Conservation (phyloP, 352 stramenopile species). For the Globisporangium carolinianum region DNA sequence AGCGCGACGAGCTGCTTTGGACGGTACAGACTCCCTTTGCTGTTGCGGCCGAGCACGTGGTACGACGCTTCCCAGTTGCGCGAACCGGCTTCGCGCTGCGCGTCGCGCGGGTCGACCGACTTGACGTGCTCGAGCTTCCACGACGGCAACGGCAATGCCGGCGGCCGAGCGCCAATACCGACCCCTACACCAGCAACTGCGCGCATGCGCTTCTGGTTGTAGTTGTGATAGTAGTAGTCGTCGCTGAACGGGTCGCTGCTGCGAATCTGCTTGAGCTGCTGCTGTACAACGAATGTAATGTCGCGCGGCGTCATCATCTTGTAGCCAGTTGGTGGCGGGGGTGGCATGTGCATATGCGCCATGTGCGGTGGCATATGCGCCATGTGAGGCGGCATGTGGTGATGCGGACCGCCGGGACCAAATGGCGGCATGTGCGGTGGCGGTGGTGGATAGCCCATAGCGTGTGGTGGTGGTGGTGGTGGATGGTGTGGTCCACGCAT, state of each 20-base stretch:
- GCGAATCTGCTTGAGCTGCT: conserved; percentile 82
- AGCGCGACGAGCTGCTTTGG: conserved; percentile 67
- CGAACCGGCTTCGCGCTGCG: conserved; percentile 56
- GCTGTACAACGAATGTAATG: conserved; percentile 81
- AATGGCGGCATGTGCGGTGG: conserved; percentile 13
- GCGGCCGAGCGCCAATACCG: conserved; percentile 21
- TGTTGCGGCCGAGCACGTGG: conserved; percentile 70
- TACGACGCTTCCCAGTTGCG: conserved; percentile 69
- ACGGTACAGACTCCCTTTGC: conserved; percentile 72
- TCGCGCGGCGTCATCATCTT: conserved; percentile 86
- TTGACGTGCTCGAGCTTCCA: conserved; percentile 85
- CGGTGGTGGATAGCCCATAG: conserved; percentile 23
- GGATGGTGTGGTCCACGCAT: conserved; percentile 21
- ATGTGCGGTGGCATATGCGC: not conserved
- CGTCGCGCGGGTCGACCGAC: conserved; percentile 53
- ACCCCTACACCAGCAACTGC: conserved; percentile 2
- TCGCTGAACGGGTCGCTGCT: conserved; percentile 85
- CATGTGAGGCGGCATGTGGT: not conserved
- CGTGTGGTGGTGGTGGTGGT: conserved; percentile 21
- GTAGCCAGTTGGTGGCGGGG: conserved; percentile 42
- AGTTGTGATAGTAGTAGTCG: conserved; percentile 87
- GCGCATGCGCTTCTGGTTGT: conserved; percentile 66
- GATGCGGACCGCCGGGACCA: conserved; percentile 4
- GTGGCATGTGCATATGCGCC: conserved; percentile 14
- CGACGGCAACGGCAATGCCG: conserved; percentile 48